These are phyloP conservation scores for Citrus unshiu DNA, from an alignment of 345 rosid species.

Conservation along the genomic window DNA sequence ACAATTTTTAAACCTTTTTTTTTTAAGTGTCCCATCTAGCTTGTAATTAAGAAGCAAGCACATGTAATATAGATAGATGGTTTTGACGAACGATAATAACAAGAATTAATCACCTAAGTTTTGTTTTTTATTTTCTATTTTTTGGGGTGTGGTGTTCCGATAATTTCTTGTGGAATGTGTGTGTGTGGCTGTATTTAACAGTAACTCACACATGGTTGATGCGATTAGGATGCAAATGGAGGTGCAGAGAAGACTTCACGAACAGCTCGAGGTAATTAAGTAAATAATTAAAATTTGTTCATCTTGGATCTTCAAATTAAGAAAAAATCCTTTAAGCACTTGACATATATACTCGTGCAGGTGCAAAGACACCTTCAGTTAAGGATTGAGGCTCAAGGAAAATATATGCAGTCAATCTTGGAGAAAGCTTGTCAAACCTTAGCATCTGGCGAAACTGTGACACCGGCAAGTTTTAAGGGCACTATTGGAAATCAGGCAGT, in stretches of 20 bases:
- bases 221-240: constrained; percentile 98
- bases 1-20: too few relatives aligned
- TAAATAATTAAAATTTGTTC: too few relatives aligned
- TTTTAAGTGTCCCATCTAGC: background rate
- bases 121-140: constrained; percentile 10
- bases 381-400: constrained; percentile 99
- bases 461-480: constrained; percentile 48
- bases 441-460: constrained; percentile 58
- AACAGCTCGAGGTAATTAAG: constrained; percentile 80
- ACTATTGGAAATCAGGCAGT: constrained; percentile 43
- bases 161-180: constrained; percentile 25
- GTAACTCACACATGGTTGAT: constrained; percentile 52
- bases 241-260: constrained; percentile 98
- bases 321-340: background rate
- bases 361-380: constrained; percentile 95
- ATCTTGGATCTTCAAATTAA: background rate
- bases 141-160: constrained; percentile 12
- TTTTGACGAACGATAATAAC: background rate
- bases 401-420: constrained; percentile 92
- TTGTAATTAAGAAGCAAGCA: background rate
- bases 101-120: background rate
- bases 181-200: constrained; percentile 23
- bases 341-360: constrained; percentile 30
- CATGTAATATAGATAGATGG: background rate
- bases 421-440: constrained; percentile 97